Evolutionary conservation across 768 basidiomycete genomes (phyloP), one percentile per base, ranked within the genome.

Genomic region (Psilocybe tampanensis): DNA sequence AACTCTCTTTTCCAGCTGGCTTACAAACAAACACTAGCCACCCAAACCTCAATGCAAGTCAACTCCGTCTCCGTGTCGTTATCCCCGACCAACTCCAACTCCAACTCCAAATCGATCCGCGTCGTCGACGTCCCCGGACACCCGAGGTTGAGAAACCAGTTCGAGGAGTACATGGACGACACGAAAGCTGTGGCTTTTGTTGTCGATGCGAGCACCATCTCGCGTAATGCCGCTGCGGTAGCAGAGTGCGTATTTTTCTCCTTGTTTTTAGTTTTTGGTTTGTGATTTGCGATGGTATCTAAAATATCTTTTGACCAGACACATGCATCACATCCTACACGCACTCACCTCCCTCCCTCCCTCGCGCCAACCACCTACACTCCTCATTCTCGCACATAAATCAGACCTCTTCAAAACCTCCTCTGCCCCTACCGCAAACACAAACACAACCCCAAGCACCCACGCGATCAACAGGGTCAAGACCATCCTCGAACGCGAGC

Each of bases 71-170:
- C 77, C 4, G 68, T 87, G 32, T 56, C 71, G 5, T 62, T 86
- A n/a, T 66, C 79, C 2, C 59, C 74, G 2, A 76, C 74, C 42
- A n/a, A n/a, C n/a, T n/a, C n/a, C n/a, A n/a, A n/a, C n/a, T n/a
- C n/a, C n/a, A n/a, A n/a, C n/a, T n/a, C n/a, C n/a, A 82, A 80
- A 62, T 66, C 71, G 13, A 66, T 89, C 44, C 81, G 76, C 39
- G 71, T 90, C 12, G 74, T 92, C 17, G 92, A 94, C 69, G 72
- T 94, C 41, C 92, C 92, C 8, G 92, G 92, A n/a, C 92, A 94
- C 68, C 89, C 92, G 9, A 82, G 92, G 41, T 80, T 94, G 54
- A 74, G 91, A 26, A 82, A 82, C 63, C 89, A 92, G 64, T 90
- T 92, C 66, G 74, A 72, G 47, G 90, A 92, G 41, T 72, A 88